Evolutionary conservation across 768 basidiomycete genomes (phyloP), one percentile per base, ranked within the genome.

Genomic region (Tricholoma bakamatsutake): DNA sequence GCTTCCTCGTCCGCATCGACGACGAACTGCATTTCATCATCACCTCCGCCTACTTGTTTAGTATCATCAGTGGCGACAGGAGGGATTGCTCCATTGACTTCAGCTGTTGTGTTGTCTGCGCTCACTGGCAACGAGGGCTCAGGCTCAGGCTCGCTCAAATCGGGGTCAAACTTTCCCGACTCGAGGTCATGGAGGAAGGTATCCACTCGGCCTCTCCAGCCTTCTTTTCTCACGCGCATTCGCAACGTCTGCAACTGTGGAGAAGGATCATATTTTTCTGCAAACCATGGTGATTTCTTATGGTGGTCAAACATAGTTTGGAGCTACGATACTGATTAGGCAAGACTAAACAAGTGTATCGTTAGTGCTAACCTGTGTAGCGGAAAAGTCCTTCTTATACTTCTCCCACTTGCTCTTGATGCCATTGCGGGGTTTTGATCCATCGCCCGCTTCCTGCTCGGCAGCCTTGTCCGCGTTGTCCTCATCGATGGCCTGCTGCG

Each of bases 241-340:
- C 95, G 87, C 68, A 94, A 74, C 53, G 79, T 77, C 54, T 81
- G 79, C 66, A 80, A 82, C 63, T 91, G 87, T 51, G 82, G 76
- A 40, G 83, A 71, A 55, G 88, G 88, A 58, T 93, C 91, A 75
- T 98, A 98, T 70, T 92, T 91, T 78, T 98, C 95, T 54, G 85
- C 83, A 76, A 97, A 98, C 95, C 95, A 98, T 12, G 93, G 88
- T n/a, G 91, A 92, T 66, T 88, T 87, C 73, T 86, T 83, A 76
- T 98, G 95, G 72, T 93, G 89, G 33, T 97, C 89, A 80, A 93
- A 97, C 81, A 98, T 88, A 55, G 89, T 88, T 77, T 92, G 91
- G 66, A 96, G 84, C 94, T 98, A 80, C 69, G 79, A 74, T 72
- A 65, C 58, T 63, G 48, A 62, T 65, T 64, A 72, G 59, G 49